phyloP scores from a whole-genome alignment of 2,329 filamentous ascomycete species.

The Metarhizium humberi region DNA sequence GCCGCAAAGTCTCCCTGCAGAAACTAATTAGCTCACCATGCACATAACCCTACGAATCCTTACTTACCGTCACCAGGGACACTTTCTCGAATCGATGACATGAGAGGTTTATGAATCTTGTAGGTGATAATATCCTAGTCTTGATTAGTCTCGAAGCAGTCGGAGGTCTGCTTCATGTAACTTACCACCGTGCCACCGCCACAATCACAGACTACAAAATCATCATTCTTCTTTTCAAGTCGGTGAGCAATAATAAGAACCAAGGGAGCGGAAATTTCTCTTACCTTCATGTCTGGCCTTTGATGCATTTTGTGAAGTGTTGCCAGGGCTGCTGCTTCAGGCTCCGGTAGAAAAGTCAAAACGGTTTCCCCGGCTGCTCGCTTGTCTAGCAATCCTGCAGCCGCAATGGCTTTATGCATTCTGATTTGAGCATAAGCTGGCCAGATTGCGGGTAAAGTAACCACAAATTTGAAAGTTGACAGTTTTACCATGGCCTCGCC shows the following conservation, averaged over 20 bases:
- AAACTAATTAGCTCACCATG: too few species aligned
- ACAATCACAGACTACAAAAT: slow-evolving; percentile 24
- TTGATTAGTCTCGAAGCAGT: neutral
- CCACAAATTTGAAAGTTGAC: slow-evolving; percentile 24
- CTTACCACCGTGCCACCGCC: slow-evolving; percentile 26
- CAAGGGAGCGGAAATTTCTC: too few species aligned
- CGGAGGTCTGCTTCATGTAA: neutral
- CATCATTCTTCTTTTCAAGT: slow-evolving; percentile 9
- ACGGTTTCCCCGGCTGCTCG: slow-evolving; percentile 17
- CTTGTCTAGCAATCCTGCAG: slow-evolving; percentile 25
- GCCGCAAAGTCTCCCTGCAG: slow-evolving; percentile 27
- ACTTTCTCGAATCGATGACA: slow-evolving; percentile 24
- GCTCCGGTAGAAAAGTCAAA: slow-evolving; percentile 29
- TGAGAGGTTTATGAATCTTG: slow-evolving; percentile 9
- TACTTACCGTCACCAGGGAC: slow-evolving; percentile 24
- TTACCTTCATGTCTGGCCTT: slow-evolving; percentile 10
- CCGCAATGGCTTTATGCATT: slow-evolving; percentile 25
- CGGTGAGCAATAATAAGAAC: neutral
- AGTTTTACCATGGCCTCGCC: slow-evolving; percentile 12
- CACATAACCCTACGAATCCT: too few species aligned
- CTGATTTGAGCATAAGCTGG: slow-evolving; percentile 23
- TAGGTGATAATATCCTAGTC: slow-evolving; percentile 32
- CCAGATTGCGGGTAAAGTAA: slow-evolving; percentile 38
- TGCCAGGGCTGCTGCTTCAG: slow-evolving; percentile 33
- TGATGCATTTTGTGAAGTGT: slow-evolving; percentile 19